Evolutionary conservation across 768 basidiomycete genomes (phyloP).

Genomic region (Mycena belliarum): DNA sequence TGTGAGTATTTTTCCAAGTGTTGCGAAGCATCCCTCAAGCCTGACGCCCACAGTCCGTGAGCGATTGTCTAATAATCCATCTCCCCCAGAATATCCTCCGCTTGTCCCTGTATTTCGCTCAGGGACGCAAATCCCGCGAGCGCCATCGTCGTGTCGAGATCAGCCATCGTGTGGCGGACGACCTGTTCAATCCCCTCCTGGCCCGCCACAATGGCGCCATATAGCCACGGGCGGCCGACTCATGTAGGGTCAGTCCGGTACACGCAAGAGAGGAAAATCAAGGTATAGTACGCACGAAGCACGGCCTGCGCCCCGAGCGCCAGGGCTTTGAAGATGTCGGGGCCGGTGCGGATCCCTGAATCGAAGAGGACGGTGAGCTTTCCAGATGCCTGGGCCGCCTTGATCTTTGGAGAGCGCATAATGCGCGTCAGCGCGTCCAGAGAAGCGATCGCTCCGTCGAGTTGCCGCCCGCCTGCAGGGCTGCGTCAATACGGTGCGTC

Average conservation of each 20-base stretch:
- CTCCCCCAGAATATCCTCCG: conserved; percentile 49
- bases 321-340: conserved; percentile 82
- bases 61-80: conserved; percentile 33
- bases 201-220: conserved; percentile 69
- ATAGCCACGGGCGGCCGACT: conserved; percentile 80
- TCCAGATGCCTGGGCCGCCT: conserved; percentile 57
- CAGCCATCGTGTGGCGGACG: conserved; percentile 59
- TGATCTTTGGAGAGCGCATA: conserved; percentile 59
- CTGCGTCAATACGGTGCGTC: neutral
- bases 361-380: conserved; percentile 72
- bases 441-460: conserved; percentile 77
- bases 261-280: neutral
- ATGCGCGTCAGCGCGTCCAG: conserved; percentile 71
- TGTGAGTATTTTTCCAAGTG: no score
- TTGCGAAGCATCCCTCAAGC: no score
- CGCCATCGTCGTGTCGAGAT: conserved; percentile 66
- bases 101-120: conserved; percentile 63
- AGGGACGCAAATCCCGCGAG: conserved; percentile 59
- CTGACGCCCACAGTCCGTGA: no score
- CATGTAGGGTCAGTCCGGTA: neutral
- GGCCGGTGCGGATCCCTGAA: conserved; percentile 81
- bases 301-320: conserved; percentile 86
- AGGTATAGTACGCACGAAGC: conserved; percentile 61
- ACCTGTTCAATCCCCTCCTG: conserved; percentile 78
- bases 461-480: conserved; percentile 61